Conservation (phyloP, 768 basidiomycete species). For the Clavaria fumosa region DNA sequence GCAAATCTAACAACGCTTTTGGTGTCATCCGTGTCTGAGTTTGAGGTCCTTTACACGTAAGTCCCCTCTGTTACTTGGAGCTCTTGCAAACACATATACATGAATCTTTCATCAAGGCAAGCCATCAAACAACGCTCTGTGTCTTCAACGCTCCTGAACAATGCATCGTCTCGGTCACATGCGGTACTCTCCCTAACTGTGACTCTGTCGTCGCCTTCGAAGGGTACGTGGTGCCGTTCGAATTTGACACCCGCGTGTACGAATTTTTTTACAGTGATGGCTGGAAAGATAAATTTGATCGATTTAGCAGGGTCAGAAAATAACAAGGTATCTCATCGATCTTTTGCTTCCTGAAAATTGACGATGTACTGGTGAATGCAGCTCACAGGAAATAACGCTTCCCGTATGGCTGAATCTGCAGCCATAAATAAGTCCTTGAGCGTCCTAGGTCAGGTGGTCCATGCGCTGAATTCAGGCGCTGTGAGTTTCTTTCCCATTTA, state of each 20-base stretch:
- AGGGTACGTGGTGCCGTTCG: conserved; percentile 40
- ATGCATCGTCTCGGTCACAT: conserved; percentile 76
- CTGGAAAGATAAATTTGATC: conserved; percentile 72
- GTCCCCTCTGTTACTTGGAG: conserved; percentile 10
- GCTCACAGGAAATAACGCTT: conserved; percentile 73
- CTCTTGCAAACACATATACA: not conserved
- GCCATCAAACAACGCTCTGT: conserved; percentile 70
- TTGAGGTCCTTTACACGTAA: conserved; percentile 32
- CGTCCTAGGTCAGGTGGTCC: conserved; percentile 77
- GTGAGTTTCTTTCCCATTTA: conserved; percentile 22
- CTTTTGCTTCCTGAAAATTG: not conserved
- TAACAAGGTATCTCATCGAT: conserved; percentile 43
- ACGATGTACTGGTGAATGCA: conserved; percentile 18
- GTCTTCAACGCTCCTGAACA: conserved; percentile 76
- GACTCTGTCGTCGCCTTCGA: too few relatives aligned
- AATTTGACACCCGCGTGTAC: conserved; percentile 36
- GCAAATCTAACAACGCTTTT: conserved; percentile 32
- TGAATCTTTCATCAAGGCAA: conserved; percentile 28
- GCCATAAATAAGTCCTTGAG: conserved; percentile 87
- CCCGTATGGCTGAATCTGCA: conserved; percentile 76
- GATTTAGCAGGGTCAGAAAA: conserved; percentile 89
- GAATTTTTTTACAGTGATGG: conserved; percentile 29
- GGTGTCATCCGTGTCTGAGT: conserved; percentile 28
- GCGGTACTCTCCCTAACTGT: too few relatives aligned
- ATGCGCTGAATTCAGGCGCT: conserved; percentile 63